Evolutionary conservation across 345 rosid genomes (phyloP).

Genomic region (Salix viminalis): DNA sequence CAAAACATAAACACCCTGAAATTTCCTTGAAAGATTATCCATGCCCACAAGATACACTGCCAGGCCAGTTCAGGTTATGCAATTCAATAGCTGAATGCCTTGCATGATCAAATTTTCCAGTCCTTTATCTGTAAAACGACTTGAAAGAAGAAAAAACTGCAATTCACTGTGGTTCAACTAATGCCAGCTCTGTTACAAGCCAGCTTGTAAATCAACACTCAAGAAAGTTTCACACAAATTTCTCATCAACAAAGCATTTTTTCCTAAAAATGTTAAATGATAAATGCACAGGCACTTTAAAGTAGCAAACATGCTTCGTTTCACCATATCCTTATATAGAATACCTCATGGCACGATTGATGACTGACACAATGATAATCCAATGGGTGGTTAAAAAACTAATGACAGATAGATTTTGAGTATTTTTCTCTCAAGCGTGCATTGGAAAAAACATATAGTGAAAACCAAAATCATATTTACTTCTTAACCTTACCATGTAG

Average conservation of each 20-base stretch:
- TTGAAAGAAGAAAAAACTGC: background rate
- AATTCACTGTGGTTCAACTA: background rate
- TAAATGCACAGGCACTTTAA: too few relatives aligned
- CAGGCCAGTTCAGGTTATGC: background rate
- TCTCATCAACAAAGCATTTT: background rate
- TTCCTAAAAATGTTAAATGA: background rate
- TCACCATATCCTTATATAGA: too few relatives aligned
- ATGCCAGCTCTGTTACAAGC: background rate
- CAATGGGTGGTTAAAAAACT: background rate
- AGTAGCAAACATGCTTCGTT: too few relatives aligned
- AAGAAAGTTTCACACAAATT: background rate
- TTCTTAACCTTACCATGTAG: conserved; percentile 58
- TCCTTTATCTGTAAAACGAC: background rate
- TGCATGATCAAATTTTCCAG: background rate
- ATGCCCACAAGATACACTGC: background rate
- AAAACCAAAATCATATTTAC: background rate
- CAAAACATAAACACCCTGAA: background rate
- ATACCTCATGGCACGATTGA: background rate
- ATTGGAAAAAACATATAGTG: background rate
- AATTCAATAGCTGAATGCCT: background rate
- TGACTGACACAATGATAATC: too few relatives aligned
- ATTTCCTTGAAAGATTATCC: background rate
- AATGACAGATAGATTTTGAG: background rate
- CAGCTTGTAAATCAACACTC: background rate
- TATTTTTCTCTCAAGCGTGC: background rate